Evolutionary conservation across 2,329 filamentous ascomycete species (phyloP).

Genomic region (Epichloe uncinata): DNA sequence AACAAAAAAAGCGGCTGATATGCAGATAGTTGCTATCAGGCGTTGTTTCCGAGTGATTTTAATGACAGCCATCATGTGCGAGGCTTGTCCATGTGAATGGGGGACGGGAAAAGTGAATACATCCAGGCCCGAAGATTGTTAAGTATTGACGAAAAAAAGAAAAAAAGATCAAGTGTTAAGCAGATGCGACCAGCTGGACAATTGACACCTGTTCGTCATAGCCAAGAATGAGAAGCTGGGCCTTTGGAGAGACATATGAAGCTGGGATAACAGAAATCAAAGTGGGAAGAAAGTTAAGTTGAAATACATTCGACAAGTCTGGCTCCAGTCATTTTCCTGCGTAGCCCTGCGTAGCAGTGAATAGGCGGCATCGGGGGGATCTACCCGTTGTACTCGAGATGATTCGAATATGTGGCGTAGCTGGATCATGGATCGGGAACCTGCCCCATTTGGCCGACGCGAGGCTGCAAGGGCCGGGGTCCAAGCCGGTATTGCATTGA

Average conservation of each 20-base stretch:
- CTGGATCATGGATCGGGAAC: background rate
- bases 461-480: background rate
- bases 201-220: background rate
- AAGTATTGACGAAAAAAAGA: background rate
- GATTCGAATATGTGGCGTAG: no score
- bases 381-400: no score
- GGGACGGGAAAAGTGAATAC: background rate
- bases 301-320: background rate
- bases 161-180: background rate
- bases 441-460: background rate
- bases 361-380: background rate
- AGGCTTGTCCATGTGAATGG: background rate
- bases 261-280: no score
- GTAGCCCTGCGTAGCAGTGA: background rate
- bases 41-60: constrained; percentile 26
- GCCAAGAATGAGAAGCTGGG: background rate
- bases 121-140: background rate
- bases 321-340: background rate
- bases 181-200: background rate
- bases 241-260: background rate
- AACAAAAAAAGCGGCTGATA: constrained; percentile 40
- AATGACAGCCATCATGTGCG: constrained; percentile 9
- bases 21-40: constrained; percentile 32
- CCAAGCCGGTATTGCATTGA: background rate
- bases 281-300: background rate